phyloP scores from a whole-genome alignment of 169 alveolate genomes.

The Plasmodium coatneyi region DNA sequence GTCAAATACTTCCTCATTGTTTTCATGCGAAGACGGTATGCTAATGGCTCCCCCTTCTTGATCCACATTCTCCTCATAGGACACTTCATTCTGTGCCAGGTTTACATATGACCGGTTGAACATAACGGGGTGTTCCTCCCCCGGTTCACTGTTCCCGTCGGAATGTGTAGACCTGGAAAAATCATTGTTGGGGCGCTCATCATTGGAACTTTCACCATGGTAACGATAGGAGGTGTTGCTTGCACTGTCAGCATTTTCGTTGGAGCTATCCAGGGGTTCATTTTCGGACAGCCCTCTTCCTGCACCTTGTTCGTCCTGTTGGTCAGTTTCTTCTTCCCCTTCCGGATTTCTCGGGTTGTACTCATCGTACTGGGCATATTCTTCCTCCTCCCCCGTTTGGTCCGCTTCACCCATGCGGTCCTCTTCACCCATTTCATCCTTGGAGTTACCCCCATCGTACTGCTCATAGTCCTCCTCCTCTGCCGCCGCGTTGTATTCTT shows the following conservation, averaged over 20 bases:
- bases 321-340: conserved; percentile 6
- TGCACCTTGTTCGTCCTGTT: neutral
- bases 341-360: neutral
- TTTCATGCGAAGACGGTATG: conserved; percentile 29
- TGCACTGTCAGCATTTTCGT: neutral
- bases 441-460: neutral
- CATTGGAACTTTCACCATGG: neutral
- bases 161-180: neutral
- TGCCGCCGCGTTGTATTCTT: neutral
- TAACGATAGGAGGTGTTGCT: neutral
- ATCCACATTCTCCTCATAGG: neutral
- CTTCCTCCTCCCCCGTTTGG: neutral
- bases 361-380: neutral
- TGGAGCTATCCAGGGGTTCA: neutral
- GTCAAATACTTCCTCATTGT: neutral
- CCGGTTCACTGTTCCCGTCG: neutral
- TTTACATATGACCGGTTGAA: neutral
- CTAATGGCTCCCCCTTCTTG: conserved; percentile 24
- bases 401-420: neutral
- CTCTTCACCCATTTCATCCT: neutral
- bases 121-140: neutral
- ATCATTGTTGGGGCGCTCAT: neutral
- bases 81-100: neutral
- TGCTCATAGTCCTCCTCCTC: neutral
- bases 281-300: neutral